Evolutionary conservation across 1,284 basidiomycete genomes (phyloP).

Genomic region (Ganoderma boninense): DNA sequence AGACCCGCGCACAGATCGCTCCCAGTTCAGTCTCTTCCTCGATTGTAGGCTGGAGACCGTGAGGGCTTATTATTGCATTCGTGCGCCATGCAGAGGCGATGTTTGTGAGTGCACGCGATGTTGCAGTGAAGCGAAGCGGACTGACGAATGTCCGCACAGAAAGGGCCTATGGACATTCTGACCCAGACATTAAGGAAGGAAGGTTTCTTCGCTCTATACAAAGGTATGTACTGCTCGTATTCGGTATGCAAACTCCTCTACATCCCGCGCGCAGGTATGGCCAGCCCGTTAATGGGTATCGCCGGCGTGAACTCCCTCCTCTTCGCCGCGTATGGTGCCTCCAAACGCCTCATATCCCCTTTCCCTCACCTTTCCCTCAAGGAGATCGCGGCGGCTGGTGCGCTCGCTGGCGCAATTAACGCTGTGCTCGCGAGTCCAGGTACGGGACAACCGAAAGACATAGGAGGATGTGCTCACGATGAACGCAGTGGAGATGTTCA

Average conservation of each 20-base stretch:
- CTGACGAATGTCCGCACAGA: slow-evolving; percentile 55
- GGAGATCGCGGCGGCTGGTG: slow-evolving; percentile 87
- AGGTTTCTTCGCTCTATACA: slow-evolving; percentile 91
- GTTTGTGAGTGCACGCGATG: slow-evolving; percentile 67
- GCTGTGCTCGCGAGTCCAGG: slow-evolving; percentile 90
- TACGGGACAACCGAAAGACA: slow-evolving; percentile 42
- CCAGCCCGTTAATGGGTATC: slow-evolving; percentile 92
- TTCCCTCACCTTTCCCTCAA: slow-evolving; percentile 83
- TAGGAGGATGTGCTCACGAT: background rate
- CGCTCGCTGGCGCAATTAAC: slow-evolving; percentile 92
- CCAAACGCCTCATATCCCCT: slow-evolving; percentile 87
- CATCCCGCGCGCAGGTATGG: slow-evolving; percentile 73
- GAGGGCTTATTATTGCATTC: slow-evolving; percentile 11
- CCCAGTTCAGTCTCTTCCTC: slow-evolving; percentile 58
- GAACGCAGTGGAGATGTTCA: slow-evolving; percentile 82
- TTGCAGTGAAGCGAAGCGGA: background rate
- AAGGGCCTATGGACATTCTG: slow-evolving; percentile 92
- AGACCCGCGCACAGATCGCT: slow-evolving; percentile 81
- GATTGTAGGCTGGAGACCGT: slow-evolving; percentile 8
- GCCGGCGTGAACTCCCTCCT: slow-evolving; percentile 96
- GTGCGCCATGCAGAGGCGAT: slow-evolving; percentile 62
- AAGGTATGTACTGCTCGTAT: slow-evolving; percentile 56
- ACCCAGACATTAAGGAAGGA: slow-evolving; percentile 85
- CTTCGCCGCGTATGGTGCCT: slow-evolving; percentile 88
- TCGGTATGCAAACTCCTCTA: background rate